A percentile compares a stretch with the other conserved stretches of the same genome.
Conservation (phyloP, 495 filamentous ascomycete genomes). For the Penicillium pulvis region DNA sequence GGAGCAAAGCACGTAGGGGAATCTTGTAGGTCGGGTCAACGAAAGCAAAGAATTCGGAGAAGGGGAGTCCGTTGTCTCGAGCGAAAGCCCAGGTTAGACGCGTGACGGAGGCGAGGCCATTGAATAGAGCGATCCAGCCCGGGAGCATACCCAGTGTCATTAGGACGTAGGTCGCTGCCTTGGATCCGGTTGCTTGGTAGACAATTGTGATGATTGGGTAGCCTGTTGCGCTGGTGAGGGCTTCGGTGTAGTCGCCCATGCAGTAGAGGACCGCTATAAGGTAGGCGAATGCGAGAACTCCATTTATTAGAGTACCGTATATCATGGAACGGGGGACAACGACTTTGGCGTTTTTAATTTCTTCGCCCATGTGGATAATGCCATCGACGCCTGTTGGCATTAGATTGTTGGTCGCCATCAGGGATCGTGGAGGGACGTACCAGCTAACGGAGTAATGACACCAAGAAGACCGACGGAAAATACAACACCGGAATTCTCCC, state of each 20-base stretch:
- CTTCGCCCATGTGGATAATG: constrained; percentile 41
- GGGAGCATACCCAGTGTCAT: constrained; percentile 33
- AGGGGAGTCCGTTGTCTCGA: constrained; percentile 58
- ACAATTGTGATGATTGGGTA: constrained; percentile 55
- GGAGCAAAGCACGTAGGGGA: constrained; percentile 40
- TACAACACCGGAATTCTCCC: constrained; percentile 41
- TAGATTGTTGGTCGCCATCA: constrained; percentile 22
- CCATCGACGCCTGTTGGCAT: constrained; percentile 43
- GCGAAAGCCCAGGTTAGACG: constrained; percentile 61
- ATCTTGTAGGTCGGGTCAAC: constrained; percentile 46
- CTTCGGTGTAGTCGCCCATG: constrained; percentile 34
- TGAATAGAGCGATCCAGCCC: constrained; percentile 39
- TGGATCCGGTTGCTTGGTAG: constrained; percentile 43
- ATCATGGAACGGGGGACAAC: constrained; percentile 38
- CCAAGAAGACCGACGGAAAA: constrained; percentile 43
- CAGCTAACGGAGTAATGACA: constrained; percentile 42
- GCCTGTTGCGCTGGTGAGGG: constrained; percentile 34
- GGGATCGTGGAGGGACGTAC: constrained; percentile 16
- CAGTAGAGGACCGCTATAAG: constrained; percentile 42
- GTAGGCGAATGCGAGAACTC: constrained; percentile 43
- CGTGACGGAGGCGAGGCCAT: constrained; percentile 52
- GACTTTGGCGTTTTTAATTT: constrained; percentile 41
- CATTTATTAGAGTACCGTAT: constrained; percentile 39
- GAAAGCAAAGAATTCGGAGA: constrained; percentile 41
- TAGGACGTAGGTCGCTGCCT: constrained; percentile 36